A percentile compares a stretch with the other conserved stretches of the same genome.
Evolutionary conservation across 805 yeast species (phyloP).

Genomic region (Hyphopichia homilentoma): DNA sequence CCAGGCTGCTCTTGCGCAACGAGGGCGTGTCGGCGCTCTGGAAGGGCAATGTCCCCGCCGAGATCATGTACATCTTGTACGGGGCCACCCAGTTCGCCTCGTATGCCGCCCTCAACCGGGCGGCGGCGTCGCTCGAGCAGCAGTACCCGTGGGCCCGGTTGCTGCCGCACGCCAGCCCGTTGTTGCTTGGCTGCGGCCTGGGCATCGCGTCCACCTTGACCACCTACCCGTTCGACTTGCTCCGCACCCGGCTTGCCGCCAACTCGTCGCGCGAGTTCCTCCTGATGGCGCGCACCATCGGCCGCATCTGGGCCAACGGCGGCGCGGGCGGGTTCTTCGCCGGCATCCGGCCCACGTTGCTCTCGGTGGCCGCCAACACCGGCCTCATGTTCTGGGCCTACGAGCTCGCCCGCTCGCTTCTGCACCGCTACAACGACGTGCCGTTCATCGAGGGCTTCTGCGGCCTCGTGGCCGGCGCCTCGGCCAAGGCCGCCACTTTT

Average conservation of each 20-base stretch:
- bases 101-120: constrained; percentile 52
- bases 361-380: constrained; percentile 65
- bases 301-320: constrained; percentile 21
- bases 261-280: constrained; percentile 36
- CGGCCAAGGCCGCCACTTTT: constrained; percentile 70
- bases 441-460: constrained; percentile 53
- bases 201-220: constrained; percentile 69
- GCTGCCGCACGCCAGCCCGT: constrained; percentile 21
- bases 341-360: constrained; percentile 49
- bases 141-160: constrained; percentile 13
- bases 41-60: constrained; percentile 96
- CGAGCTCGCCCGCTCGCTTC: constrained; percentile 43
- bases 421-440: constrained; percentile 18
- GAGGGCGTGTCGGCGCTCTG: constrained; percentile 83
- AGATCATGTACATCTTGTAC: constrained; percentile 75
- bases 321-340: constrained; percentile 47
- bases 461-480: constrained; percentile 72
- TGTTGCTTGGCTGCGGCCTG: constrained; percentile 68
- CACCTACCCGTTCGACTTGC: constrained; percentile 89
- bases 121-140: constrained; percentile 23
- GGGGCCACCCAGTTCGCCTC: constrained; percentile 84
- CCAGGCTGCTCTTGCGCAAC: constrained; percentile 41
- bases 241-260: constrained; percentile 83
- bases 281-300: constrained; percentile 30
- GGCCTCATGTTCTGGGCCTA: constrained; percentile 75